phyloP scores from a whole-genome alignment of 805 yeast genomes.

The Priceomyces castillae region DNA sequence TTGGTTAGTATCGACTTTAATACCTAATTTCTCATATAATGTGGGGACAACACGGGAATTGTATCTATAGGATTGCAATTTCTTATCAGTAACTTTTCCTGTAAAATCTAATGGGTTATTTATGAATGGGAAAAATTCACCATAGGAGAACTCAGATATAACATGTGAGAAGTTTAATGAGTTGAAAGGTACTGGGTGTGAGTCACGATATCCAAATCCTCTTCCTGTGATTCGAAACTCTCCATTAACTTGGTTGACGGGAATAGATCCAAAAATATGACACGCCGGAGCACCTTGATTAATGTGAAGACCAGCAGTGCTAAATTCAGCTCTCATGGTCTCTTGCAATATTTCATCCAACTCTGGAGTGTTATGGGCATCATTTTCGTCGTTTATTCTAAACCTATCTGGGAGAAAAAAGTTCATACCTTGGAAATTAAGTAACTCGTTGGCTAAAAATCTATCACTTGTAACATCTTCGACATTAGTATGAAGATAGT shows the following conservation, averaged over 20 bases:
- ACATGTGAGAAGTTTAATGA: conserved; percentile 77
- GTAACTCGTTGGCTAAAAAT: conserved; percentile 70
- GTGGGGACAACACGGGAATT: conserved; percentile 83
- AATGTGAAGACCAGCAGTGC: conserved; percentile 37
- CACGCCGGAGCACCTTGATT: conserved; percentile 74
- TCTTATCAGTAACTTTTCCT: conserved; percentile 51
- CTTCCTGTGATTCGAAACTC: conserved; percentile 80
- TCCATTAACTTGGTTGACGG: conserved; percentile 83
- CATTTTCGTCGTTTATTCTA: conserved; percentile 43
- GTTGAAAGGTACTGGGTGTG: conserved; percentile 46
- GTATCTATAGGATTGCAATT: conserved; percentile 58
- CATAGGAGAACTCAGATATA: conserved; percentile 85
- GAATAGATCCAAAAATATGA: conserved; percentile 76
- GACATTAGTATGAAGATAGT: conserved; percentile 68
- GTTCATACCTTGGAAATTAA: conserved; percentile 64
- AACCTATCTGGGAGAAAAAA: conserved; percentile 55
- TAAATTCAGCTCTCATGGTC: conserved; percentile 63
- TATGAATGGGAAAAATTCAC: conserved; percentile 82
- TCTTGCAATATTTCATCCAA: conserved; percentile 65
- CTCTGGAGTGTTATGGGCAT: conserved; percentile 55
- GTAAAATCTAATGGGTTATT: conserved; percentile 86
- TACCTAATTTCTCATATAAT: conserved; percentile 65
- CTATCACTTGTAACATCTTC: conserved; percentile 76
- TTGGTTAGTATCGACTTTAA: conserved; percentile 76
- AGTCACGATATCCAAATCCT: conserved; percentile 60